Conservation (phyloP, 2,329 filamentous ascomycete genomes). For the Colletotrichum brevisporum region DNA sequence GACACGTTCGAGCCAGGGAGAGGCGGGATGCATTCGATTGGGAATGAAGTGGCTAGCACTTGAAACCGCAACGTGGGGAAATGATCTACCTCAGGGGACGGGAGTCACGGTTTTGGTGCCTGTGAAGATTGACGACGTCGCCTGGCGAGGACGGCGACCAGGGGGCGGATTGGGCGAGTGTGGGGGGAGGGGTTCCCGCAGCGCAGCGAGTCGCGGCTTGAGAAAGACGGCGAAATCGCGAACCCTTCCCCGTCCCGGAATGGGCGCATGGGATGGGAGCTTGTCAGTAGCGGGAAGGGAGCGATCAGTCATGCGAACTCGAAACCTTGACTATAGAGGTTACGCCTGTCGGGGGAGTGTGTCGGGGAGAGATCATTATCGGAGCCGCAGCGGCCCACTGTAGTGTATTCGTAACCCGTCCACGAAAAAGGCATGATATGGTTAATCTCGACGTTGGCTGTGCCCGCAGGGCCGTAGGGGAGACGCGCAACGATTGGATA, state of each 20-base stretch:
- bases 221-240: background rate
- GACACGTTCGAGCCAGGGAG: constrained; percentile 18
- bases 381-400: constrained; percentile 9
- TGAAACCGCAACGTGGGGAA: constrained; percentile 38
- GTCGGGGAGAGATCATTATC: background rate
- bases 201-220: background rate
- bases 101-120: constrained; percentile 22
- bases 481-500: constrained; percentile 12
- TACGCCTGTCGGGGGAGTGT: constrained; percentile 12
- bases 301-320: constrained; percentile 29
- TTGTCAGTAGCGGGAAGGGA: constrained; percentile 38
- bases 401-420: constrained; percentile 24
- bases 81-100: constrained; percentile 34
- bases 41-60: constrained; percentile 30
- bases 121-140: constrained; percentile 11
- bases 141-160: constrained; percentile 1
- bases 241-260: constrained; percentile 24
- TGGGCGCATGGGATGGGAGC: constrained; percentile 1
- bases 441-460: constrained; percentile 25
- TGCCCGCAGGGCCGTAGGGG: background rate
- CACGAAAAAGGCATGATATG: constrained; percentile 17
- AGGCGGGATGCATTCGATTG: constrained; percentile 30
- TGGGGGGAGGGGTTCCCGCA: constrained; percentile 4
- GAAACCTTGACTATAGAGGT: constrained; percentile 28
- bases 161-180: no score